These are phyloP conservation scores for Podospora bellae-mahoneyi DNA, from an alignment of 495 filamentous ascomycete species.

Conservation along the genomic window DNA sequence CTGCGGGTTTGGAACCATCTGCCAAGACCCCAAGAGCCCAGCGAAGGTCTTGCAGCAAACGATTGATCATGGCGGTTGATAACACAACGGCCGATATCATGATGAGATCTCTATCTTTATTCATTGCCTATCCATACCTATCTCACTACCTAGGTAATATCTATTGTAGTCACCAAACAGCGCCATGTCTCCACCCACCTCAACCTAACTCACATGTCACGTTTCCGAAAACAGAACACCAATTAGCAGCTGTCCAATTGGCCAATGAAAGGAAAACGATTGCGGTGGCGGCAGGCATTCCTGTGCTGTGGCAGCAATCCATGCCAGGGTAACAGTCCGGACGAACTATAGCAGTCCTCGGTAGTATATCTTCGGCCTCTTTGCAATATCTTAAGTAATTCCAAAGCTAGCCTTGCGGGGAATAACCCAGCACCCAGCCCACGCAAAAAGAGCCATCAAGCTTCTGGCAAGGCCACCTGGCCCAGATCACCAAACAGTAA, in stretches of 20 bases:
- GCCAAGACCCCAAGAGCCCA: constrained; percentile 4
- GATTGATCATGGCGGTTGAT: constrained; percentile 6
- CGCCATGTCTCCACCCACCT: neutral
- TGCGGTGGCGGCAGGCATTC: neutral
- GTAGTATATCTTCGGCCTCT: neutral
- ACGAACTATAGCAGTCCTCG: too few relatives aligned
- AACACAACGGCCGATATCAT: neutral
- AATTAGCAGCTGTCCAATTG: neutral
- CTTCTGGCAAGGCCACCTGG: too few relatives aligned
- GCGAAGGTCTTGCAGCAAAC: neutral
- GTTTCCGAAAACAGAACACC: neutral
- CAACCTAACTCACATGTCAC: neutral
- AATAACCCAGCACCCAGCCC: neutral
- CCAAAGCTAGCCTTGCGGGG: neutral
- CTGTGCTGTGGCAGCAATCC: too few relatives aligned
- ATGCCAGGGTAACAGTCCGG: too few relatives aligned
- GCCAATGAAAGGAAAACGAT: neutral
- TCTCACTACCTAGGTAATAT: too few relatives aligned
- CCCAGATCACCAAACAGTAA: constrained; percentile 6
- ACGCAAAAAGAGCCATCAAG: neutral
- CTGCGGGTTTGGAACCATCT: neutral
- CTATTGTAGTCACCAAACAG: too few relatives aligned
- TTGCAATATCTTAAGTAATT: neutral
- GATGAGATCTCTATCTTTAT: neutral
- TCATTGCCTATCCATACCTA: too few relatives aligned